Conservation (phyloP, 495 filamentous ascomycete species). For the Lasiosphaeria ovina region DNA sequence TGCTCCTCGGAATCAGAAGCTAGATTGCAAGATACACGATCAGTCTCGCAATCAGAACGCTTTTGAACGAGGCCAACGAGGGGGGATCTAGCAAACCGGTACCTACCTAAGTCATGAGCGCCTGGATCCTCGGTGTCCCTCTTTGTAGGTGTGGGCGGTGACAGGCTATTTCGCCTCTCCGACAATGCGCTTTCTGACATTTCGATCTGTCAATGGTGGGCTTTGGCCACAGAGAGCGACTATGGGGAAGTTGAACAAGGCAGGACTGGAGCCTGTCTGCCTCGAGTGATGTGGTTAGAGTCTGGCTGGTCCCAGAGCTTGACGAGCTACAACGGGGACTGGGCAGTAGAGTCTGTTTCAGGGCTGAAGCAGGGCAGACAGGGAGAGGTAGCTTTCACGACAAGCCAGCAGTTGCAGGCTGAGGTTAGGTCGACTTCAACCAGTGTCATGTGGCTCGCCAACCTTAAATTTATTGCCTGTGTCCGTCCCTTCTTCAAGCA, state of each 20-base stretch:
- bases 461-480: too few relatives aligned
- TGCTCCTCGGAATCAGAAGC: slow-evolving; percentile 79
- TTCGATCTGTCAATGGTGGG: slow-evolving; percentile 7
- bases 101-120: slow-evolving; percentile 76
- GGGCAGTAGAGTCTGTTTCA: too few relatives aligned
- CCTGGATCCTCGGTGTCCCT: slow-evolving; percentile 73
- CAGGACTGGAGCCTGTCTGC: neutral
- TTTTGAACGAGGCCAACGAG: neutral
- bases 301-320: too few relatives aligned
- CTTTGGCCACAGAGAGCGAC: neutral
- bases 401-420: too few relatives aligned
- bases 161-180: slow-evolving; percentile 46
- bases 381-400: too few relatives aligned
- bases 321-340: too few relatives aligned
- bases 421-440: too few relatives aligned
- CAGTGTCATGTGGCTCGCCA: too few relatives aligned
- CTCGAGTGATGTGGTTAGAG: neutral
- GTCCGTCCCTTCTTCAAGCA: too few relatives aligned
- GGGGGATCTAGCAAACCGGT: neutral
- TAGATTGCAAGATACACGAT: slow-evolving; percentile 38
- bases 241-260: too few relatives aligned
- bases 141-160: slow-evolving; percentile 63
- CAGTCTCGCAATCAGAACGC: neutral
- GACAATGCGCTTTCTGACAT: slow-evolving; percentile 17
- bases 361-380: too few relatives aligned